Evolutionary conservation across 331 rosid genomes (phyloP), one percentile per base, ranked within the genome.

Genomic region (Quercus lobata): DNA sequence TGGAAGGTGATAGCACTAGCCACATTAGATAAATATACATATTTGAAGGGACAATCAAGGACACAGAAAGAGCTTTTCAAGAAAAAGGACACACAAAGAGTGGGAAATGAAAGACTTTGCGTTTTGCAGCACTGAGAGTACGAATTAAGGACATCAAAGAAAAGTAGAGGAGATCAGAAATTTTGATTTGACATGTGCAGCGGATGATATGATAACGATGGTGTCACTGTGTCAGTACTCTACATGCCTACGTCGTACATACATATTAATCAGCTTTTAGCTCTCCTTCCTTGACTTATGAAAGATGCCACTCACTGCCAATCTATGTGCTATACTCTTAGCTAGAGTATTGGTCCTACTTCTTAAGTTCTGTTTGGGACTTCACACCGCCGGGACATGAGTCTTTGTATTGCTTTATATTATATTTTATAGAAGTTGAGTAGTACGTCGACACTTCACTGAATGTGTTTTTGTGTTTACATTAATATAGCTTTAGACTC

Each of bases 161-260:
- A 73, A 32, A 22, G 71, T 53, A 34, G 54, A 29, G n/a, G 53
- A 18, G 69, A 62, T 62, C 54, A 46, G 24, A 68, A 71, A 37
- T 44, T 30, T 49, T 76, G 83, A 83, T 79, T 79, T 52, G 86
- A 83, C 86, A 49, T 54, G 29, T 83, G 78, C 55, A 79, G 58
- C 57, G 34, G 86, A 70, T 74, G 77, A 60, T 6, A 41, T 58
- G 17, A 22, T 11, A 14, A 49, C 60, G 12, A 22, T 18, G 72
- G 17, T 9, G 53, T 34, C 7, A 68, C 53, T 34, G 52, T 68
- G 18, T 35, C 53, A 35, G 72, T 68, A 15, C 24, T 44, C 24
- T 44, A 2, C 17, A 3, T 14, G 54, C 17, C 16, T 16, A 34
- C 8, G 5, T 60, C 68, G 19, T 60, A 60, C 68, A 15, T 60